phyloP scores from a whole-genome alignment of 2,329 filamentous ascomycete species.

The Diaporthe helianthi region DNA sequence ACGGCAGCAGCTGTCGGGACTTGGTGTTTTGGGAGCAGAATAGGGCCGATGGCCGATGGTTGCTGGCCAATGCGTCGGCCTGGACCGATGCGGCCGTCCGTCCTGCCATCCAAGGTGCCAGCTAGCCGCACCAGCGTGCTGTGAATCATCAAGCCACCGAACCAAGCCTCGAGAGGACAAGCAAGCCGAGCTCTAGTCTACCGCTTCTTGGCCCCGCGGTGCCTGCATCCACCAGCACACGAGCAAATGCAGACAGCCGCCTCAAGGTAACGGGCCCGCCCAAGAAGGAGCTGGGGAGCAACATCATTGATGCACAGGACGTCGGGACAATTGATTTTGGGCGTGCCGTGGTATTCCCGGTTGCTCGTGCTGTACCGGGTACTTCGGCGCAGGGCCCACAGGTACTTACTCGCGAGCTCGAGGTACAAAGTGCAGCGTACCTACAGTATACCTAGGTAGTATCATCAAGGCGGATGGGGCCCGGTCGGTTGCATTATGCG shows the following conservation, averaged over 20 bases:
- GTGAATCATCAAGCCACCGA: slow-evolving; percentile 27
- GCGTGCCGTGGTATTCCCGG: slow-evolving; percentile 23
- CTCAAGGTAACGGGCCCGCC: slow-evolving; percentile 10
- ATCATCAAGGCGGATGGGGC: slow-evolving; percentile 14
- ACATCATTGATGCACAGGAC: background rate
- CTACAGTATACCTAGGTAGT: too few relatives aligned
- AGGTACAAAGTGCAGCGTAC: too few relatives aligned
- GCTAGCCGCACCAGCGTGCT: slow-evolving; percentile 4
- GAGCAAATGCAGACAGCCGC: background rate
- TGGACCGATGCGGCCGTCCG: slow-evolving; percentile 3
- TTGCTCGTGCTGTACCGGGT: slow-evolving; percentile 14
- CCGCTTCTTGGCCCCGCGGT: slow-evolving; percentile 1
- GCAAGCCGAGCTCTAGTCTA: slow-evolving; percentile 19
- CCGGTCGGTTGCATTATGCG: slow-evolving; percentile 26
- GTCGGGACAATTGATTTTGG: background rate
- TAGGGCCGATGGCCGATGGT: slow-evolving; percentile 13
- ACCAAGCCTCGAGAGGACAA: slow-evolving; percentile 20
- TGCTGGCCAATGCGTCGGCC: slow-evolving; percentile 1
- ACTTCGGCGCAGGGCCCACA: slow-evolving; percentile 31
- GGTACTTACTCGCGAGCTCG: slow-evolving; percentile 24
- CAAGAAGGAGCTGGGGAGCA: background rate
- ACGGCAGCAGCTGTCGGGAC: background rate
- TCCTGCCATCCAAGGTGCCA: slow-evolving; percentile 14
- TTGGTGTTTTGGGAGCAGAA: slow-evolving; percentile 17
- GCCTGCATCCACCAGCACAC: slow-evolving; percentile 5